phyloP scores from a whole-genome alignment of 768 basidiomycete genomes.

The Tremella fuciformis region DNA sequence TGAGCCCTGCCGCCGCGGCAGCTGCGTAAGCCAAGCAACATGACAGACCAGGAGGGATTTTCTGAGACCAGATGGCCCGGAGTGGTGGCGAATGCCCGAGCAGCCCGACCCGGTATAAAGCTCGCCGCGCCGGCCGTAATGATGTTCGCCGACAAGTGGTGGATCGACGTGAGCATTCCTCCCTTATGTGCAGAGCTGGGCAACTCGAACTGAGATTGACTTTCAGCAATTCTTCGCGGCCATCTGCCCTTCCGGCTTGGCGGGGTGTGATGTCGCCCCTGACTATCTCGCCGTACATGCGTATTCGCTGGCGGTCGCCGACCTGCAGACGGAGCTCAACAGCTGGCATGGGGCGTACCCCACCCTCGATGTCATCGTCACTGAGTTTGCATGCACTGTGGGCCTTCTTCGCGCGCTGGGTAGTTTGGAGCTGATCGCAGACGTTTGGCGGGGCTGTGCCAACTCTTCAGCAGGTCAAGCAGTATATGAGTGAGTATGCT shows the following conservation, averaged over 20 bases:
- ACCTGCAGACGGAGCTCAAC: constrained; percentile 16
- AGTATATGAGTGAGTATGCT: background rate
- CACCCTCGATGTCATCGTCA: constrained; percentile 32
- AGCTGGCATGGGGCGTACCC: background rate
- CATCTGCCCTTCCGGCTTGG: background rate
- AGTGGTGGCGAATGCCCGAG: constrained; percentile 10
- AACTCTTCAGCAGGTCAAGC: constrained; percentile 1
- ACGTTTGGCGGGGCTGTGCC: constrained; percentile 3
- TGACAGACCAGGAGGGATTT: background rate
- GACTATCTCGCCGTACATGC: constrained; percentile 41
- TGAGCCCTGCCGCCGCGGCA: constrained; percentile 13
- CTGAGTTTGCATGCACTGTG: constrained; percentile 38
- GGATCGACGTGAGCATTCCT: constrained; percentile 27
- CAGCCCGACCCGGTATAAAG: constrained; percentile 19
- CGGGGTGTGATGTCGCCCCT: constrained; percentile 15
- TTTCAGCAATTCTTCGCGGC: constrained; percentile 1
- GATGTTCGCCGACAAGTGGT: constrained; percentile 13
- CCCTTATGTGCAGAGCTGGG: background rate
- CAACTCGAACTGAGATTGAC: background rate
- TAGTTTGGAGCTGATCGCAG: background rate
- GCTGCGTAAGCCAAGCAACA: constrained; percentile 2
- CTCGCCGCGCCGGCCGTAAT: constrained; percentile 26
- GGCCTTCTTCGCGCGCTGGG: background rate
- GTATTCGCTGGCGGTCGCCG: constrained; percentile 41
- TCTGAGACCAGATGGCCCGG: constrained; percentile 20